phyloP scores from a whole-genome alignment of 2,329 filamentous ascomycete species.

The Neonectria faginata region DNA sequence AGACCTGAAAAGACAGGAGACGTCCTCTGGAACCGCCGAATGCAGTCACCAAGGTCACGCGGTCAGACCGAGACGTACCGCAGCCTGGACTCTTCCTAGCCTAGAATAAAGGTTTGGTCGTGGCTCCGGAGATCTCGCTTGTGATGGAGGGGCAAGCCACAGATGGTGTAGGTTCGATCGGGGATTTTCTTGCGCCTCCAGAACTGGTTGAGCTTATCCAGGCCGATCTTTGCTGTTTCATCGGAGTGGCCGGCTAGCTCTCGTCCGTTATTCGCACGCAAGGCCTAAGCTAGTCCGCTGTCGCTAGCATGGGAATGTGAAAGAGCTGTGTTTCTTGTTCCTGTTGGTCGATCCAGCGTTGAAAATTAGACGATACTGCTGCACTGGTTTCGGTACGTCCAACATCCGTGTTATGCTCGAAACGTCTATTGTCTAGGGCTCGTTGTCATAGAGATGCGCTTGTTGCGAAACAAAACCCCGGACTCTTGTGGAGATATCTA shows the following conservation, averaged over 20 bases:
- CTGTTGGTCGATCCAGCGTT: neutral
- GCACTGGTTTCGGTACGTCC: too few species aligned
- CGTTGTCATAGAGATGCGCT: too few species aligned
- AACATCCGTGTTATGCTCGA: too few species aligned
- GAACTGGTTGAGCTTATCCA: neutral
- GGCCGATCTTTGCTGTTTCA: neutral
- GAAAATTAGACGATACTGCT: neutral
- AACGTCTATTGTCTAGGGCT: too few species aligned
- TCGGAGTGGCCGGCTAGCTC: slow-evolving; percentile 4
- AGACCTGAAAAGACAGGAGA: slow-evolving; percentile 32
- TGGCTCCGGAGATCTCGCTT: neutral
- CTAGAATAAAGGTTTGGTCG: neutral
- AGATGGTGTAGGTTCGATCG: neutral
- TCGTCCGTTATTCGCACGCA: slow-evolving; percentile 28
- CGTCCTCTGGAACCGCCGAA: slow-evolving; percentile 34
- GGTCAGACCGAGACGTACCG: slow-evolving; percentile 29
- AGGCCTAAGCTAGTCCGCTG: slow-evolving; percentile 26
- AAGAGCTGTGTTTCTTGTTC: slow-evolving; percentile 31
- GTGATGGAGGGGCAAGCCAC: neutral
- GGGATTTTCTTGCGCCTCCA: neutral
- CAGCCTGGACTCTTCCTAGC: neutral
- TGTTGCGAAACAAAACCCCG: too few species aligned
- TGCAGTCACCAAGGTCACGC: slow-evolving; percentile 25
- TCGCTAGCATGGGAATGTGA: slow-evolving; percentile 20
- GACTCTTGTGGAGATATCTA: too few species aligned